A percentile compares a stretch with the other conserved stretches of the same genome.
Evolutionary conservation across 169 alveolate genomes (phyloP).

Genomic region (Plasmodium vivax): DNA sequence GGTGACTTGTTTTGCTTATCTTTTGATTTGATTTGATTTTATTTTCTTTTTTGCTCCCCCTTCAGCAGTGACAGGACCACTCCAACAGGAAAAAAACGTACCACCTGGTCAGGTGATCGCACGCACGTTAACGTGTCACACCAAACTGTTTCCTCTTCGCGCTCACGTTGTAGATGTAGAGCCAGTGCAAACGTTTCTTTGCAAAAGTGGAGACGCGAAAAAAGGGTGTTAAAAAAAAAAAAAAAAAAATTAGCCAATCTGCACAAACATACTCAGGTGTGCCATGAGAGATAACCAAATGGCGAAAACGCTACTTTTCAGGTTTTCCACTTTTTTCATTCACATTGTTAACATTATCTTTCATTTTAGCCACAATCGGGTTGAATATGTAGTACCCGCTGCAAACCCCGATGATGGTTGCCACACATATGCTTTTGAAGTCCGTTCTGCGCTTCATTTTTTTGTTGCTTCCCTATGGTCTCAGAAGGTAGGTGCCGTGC

Average conservation of each 20-base stretch:
- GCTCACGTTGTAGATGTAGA: background rate
- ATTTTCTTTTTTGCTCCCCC: background rate
- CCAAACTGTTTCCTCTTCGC: background rate
- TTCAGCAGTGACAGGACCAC: background rate
- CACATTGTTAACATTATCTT: conserved; percentile 36
- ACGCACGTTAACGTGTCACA: background rate
- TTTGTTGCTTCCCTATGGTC: background rate
- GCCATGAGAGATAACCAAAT: background rate
- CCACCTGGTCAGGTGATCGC: background rate
- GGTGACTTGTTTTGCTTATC: background rate
- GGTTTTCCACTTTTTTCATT: conserved; percentile 29
- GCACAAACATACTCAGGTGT: background rate
- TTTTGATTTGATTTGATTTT: background rate
- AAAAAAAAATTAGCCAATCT: background rate
- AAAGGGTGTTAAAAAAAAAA: conserved; percentile 9
- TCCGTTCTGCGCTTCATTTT: conserved; percentile 64
- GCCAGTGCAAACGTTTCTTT: background rate
- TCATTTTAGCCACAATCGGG: conserved; percentile 60
- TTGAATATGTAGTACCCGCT: conserved; percentile 64
- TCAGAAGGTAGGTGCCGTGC: background rate
- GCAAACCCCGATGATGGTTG: conserved; percentile 52
- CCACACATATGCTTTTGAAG: conserved; percentile 58
- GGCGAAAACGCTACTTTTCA: background rate
- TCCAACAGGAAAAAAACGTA: background rate
- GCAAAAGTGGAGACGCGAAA: background rate